A percentile compares a stretch with the other conserved stretches of the same genome.
Conservation (phyloP, 805 yeast genomes). For the Brettanomyces nanus region DNA sequence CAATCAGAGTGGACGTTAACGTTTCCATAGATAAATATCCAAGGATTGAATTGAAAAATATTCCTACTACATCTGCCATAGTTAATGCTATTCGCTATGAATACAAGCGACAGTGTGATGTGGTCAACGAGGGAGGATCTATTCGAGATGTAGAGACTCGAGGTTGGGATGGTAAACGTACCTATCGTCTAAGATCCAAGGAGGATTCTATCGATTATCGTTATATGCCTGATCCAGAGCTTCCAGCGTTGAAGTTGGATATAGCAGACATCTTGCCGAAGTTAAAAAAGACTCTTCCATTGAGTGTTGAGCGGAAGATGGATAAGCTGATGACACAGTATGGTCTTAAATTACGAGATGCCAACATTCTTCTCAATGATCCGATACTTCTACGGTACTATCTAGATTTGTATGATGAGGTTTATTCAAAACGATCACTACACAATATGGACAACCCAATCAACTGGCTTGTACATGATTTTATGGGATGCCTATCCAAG, state of each 20-base stretch:
- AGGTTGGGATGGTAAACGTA: conserved; percentile 81
- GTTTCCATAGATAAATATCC: conserved; percentile 67
- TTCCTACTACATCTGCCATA: conserved; percentile 79
- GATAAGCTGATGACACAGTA: conserved; percentile 35
- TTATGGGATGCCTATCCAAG: conserved; percentile 61
- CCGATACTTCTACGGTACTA: conserved; percentile 45
- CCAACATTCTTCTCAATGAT: conserved; percentile 54
- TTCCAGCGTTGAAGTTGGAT: conserved; percentile 50
- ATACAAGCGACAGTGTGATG: conserved; percentile 55
- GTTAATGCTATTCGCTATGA: conserved; percentile 68
- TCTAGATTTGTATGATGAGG: conserved; percentile 29
- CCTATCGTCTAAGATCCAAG: conserved; percentile 63
- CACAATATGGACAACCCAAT: conserved; percentile 31
- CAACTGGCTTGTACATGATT: conserved; percentile 79
- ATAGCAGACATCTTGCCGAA: conserved; percentile 35
- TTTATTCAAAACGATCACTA: conserved; percentile 25
- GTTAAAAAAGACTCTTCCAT: conserved; percentile 35
- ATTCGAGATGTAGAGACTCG: conserved; percentile 53
- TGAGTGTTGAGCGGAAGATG: conserved; percentile 53
- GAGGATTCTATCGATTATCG: conserved; percentile 83
- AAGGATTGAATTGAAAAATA: conserved; percentile 83
- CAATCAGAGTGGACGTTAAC: conserved; percentile 92
- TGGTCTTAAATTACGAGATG: conserved; percentile 60
- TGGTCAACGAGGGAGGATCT: conserved; percentile 29
- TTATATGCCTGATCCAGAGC: conserved; percentile 91